Percentiles rank a stretch among this genome's conserved stretches.
phyloP scores from a whole-genome alignment of 768 basidiomycete genomes.

The Coprinopsis strossmayeri region DNA sequence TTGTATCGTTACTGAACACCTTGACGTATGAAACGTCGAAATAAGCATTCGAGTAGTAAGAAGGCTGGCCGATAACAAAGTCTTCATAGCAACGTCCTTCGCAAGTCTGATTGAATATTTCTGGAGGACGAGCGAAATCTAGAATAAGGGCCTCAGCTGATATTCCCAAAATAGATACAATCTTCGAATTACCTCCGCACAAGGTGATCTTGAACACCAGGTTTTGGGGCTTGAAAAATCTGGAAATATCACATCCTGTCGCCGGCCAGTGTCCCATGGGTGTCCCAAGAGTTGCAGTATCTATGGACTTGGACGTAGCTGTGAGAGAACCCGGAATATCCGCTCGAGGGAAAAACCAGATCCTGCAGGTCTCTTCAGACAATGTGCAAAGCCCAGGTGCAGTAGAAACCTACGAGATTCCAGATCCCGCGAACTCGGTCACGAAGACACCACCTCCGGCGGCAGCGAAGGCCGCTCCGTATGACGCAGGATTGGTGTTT shows the following conservation, averaged over 20 bases:
- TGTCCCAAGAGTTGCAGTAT: slow-evolving; percentile 13
- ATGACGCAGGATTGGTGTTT: slow-evolving; percentile 48
- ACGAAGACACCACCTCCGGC: slow-evolving; percentile 71
- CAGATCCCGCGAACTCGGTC: slow-evolving; percentile 60
- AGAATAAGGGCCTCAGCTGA: too few relatives aligned
- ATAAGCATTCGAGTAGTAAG: slow-evolving; percentile 13
- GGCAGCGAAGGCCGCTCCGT: slow-evolving; percentile 59
- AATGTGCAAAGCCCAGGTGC: neutral
- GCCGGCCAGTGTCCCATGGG: slow-evolving; percentile 15
- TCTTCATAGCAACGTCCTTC: slow-evolving; percentile 12
- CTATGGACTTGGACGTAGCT: slow-evolving; percentile 6
- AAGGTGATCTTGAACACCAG: slow-evolving; percentile 13
- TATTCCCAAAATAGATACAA: too few relatives aligned
- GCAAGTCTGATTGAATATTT: slow-evolving; percentile 14
- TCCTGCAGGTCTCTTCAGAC: too few relatives aligned
- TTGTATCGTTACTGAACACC: slow-evolving; percentile 6
- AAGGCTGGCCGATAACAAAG: slow-evolving; percentile 12
- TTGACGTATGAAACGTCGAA: slow-evolving; percentile 14
- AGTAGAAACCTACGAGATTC: slow-evolving; percentile 43
- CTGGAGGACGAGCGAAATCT: slow-evolving; percentile 14
- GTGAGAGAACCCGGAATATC: slow-evolving; percentile 7
- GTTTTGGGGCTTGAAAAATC: slow-evolving; percentile 12
- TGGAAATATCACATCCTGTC: slow-evolving; percentile 7
- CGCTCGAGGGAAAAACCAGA: slow-evolving; percentile 13
- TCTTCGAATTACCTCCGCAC: slow-evolving; percentile 14